A percentile compares a stretch with the other conserved stretches of the same genome.
Conservation (phyloP, 2,329 filamentous ascomycete genomes). For the Alternaria sp. region DNA sequence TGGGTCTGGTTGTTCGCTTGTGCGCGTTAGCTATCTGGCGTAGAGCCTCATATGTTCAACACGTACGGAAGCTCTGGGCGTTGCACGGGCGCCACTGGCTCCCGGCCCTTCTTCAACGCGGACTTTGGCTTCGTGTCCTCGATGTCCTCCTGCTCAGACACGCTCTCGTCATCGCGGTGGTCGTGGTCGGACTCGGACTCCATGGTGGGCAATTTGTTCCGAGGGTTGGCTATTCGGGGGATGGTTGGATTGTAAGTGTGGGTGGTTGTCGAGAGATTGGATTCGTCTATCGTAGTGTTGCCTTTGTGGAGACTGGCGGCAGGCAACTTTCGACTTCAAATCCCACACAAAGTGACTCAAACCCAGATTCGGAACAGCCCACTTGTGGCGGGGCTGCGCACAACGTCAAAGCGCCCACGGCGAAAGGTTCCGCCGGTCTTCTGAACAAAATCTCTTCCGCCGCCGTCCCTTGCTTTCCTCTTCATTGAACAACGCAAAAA, state of each 20-base stretch:
- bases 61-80: constrained; percentile 71
- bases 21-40: constrained; percentile 29
- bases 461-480: constrained; percentile 45
- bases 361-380: constrained; percentile 45
- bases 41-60: neutral
- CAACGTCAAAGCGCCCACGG: constrained; percentile 16
- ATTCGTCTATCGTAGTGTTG: constrained; percentile 10
- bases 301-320: constrained; percentile 16
- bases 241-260: neutral
- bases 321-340: constrained; percentile 27
- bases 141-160: constrained; percentile 79
- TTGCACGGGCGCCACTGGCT: constrained; percentile 64
- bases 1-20: constrained; percentile 84
- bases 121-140: constrained; percentile 74
- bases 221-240: neutral
- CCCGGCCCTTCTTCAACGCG: constrained; percentile 80
- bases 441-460: constrained; percentile 38
- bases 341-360: constrained; percentile 47
- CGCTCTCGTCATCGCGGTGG: constrained; percentile 54
- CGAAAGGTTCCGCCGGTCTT: constrained; percentile 29
- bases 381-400: constrained; percentile 37
- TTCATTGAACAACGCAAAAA: constrained; percentile 67
- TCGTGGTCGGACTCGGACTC: constrained; percentile 54
- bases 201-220: constrained; percentile 44
- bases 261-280: neutral